Conservation (phyloP, 2,329 filamentous ascomycete species). For the Paramyrothecium sp. region DNA sequence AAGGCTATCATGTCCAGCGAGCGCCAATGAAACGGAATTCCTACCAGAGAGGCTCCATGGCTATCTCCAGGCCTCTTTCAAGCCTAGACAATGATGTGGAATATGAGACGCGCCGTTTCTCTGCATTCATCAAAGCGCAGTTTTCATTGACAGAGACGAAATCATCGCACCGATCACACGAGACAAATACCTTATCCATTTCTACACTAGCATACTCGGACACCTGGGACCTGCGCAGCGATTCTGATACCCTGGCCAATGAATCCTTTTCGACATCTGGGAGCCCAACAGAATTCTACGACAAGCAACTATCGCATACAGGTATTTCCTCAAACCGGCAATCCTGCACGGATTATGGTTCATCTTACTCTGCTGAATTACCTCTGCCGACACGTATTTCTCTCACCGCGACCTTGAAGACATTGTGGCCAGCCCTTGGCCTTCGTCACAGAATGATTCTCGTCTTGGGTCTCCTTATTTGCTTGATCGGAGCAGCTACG, state of each 20-base stretch:
- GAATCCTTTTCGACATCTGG: background rate
- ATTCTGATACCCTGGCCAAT: background rate
- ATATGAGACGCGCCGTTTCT: conserved; percentile 6
- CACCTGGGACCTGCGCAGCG: conserved; percentile 1
- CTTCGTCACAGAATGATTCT: conserved; percentile 51
- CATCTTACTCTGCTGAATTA: too few relatives aligned
- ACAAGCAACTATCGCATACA: background rate
- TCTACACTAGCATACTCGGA: conserved; percentile 4
- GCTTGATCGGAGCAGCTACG: conserved; percentile 62
- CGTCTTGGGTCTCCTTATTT: conserved; percentile 57
- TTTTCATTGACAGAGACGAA: conserved; percentile 3
- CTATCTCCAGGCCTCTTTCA: too few relatives aligned
- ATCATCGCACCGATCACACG: background rate
- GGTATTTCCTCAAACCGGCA: too few relatives aligned
- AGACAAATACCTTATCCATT: background rate
- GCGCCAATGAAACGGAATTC: too few relatives aligned
- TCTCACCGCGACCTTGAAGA: conserved; percentile 35
- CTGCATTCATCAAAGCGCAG: conserved; percentile 2
- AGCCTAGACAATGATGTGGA: conserved; percentile 1
- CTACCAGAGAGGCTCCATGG: too few relatives aligned
- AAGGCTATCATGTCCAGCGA: too few relatives aligned
- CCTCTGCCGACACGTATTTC: background rate
- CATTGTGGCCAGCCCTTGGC: conserved; percentile 67
- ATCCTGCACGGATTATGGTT: too few relatives aligned
- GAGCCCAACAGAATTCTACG: background rate